Evolutionary conservation across 2,329 filamentous ascomycete genomes (phyloP).

Genomic region (Hymenoscyphus fructigenus): DNA sequence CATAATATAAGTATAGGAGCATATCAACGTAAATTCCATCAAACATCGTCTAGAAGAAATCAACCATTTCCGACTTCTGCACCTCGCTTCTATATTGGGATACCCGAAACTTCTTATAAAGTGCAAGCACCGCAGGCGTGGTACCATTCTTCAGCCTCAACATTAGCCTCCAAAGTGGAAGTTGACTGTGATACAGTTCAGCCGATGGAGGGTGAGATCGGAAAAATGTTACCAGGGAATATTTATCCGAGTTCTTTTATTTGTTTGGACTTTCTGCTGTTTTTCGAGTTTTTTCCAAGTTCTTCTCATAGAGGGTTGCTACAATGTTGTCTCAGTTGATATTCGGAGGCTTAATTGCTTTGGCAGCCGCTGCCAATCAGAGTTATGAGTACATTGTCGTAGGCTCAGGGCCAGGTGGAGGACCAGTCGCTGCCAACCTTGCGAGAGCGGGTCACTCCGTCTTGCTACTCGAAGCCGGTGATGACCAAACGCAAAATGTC

Average conservation of each 20-base stretch:
- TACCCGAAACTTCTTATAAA: background rate
- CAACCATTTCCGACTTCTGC: background rate
- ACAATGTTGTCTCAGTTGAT: background rate
- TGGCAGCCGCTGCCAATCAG: background rate
- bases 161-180: background rate
- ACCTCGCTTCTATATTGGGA: background rate
- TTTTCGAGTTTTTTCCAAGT: background rate
- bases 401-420: constrained; percentile 52
- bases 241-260: background rate
- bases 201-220: background rate
- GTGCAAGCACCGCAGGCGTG: background rate
- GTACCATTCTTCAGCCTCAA: background rate
- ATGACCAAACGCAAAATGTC: constrained; percentile 46
- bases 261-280: background rate
- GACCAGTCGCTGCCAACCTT: constrained; percentile 49
- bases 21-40: background rate
- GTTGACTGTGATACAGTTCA: background rate
- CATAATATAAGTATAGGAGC: background rate
- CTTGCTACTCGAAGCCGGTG: constrained; percentile 53
- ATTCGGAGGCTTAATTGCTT: background rate
- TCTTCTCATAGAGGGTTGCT: background rate
- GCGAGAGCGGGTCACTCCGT: constrained; percentile 51
- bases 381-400: constrained; percentile 40
- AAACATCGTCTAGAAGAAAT: background rate
- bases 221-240: background rate